These are phyloP conservation scores for Saturnispora mendoncae DNA, from an alignment of 805 yeast genomes.

Conservation along the genomic window DNA sequence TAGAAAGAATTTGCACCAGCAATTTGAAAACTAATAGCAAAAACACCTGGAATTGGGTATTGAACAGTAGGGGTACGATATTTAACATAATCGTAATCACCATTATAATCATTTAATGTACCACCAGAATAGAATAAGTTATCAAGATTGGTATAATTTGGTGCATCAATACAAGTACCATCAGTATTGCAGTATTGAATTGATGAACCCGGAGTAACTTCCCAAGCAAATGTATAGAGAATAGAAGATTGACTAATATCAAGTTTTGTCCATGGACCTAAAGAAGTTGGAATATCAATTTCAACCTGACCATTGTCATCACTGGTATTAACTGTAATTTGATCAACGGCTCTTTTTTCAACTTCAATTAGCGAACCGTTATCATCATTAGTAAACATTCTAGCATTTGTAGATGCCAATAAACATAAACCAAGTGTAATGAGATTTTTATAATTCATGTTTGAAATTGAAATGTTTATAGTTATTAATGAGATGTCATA, in stretches of 20 bases:
- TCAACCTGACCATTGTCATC: slow-evolving; percentile 6
- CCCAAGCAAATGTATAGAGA: slow-evolving; percentile 9
- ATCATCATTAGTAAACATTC: neutral
- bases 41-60: slow-evolving; percentile 11
- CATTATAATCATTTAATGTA: slow-evolving; percentile 1
- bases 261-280: slow-evolving; percentile 5
- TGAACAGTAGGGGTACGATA: slow-evolving; percentile 9
- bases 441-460: neutral
- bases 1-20: neutral
- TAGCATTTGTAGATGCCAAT: slow-evolving; percentile 1
- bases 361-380: neutral
- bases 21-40: neutral
- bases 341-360: neutral
- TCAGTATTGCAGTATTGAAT: slow-evolving; percentile 9
- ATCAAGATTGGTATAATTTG: slow-evolving; percentile 3
- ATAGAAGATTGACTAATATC: slow-evolving; percentile 4
- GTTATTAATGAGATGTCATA: neutral
- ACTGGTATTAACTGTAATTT: slow-evolving; percentile 2
- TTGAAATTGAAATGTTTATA: neutral
- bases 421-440: neutral
- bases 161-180: slow-evolving; percentile 5
- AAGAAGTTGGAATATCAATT: slow-evolving; percentile 14
- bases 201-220: slow-evolving; percentile 1
- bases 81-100: slow-evolving; percentile 10
- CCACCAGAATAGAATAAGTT: slow-evolving; percentile 12